A percentile compares a stretch with the other conserved stretches of the same genome.
These are phyloP conservation scores for Exophiala xenobiotica DNA, from an alignment of 2,329 filamentous ascomycete genomes.

Conservation along the genomic window DNA sequence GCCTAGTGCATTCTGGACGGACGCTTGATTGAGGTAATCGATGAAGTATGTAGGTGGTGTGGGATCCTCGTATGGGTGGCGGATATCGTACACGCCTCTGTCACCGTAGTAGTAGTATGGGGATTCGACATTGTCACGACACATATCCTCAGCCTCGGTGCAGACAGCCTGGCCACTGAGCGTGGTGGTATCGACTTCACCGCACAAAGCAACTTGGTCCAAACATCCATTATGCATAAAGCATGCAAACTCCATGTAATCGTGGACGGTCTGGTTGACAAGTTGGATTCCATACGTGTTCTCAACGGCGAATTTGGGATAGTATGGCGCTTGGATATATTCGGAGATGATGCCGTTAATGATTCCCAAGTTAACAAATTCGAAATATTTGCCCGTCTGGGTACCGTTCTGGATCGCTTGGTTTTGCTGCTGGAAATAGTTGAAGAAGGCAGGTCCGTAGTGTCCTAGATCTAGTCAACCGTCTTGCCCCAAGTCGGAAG, in stretches of 20 bases:
- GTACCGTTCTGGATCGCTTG: slow-evolving; percentile 52
- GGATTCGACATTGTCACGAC: slow-evolving; percentile 56
- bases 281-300: slow-evolving; percentile 57
- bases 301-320: slow-evolving; percentile 54
- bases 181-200: slow-evolving; percentile 58
- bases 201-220: slow-evolving; percentile 67
- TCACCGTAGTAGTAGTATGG: slow-evolving; percentile 57
- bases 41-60: slow-evolving; percentile 63
- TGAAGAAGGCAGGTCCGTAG: slow-evolving; percentile 56
- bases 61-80: slow-evolving; percentile 57
- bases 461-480: slow-evolving; percentile 37
- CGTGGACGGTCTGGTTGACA: slow-evolving; percentile 59
- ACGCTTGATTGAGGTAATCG: slow-evolving; percentile 59
- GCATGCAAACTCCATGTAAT: slow-evolving; percentile 58
- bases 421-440: slow-evolving; percentile 60
- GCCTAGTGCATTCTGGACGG: slow-evolving; percentile 58
- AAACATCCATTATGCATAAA: slow-evolving; percentile 61
- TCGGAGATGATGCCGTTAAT: slow-evolving; percentile 59
- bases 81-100: slow-evolving; percentile 62
- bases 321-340: slow-evolving; percentile 50
- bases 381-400: slow-evolving; percentile 49
- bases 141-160: slow-evolving; percentile 55
- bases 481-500: not conserved
- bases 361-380: slow-evolving; percentile 56
- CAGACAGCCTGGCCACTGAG: slow-evolving; percentile 53